These are phyloP conservation scores for Coemansia furcata DNA, from an alignment of 192 early-diverging fungal species.

Conservation along the genomic window DNA sequence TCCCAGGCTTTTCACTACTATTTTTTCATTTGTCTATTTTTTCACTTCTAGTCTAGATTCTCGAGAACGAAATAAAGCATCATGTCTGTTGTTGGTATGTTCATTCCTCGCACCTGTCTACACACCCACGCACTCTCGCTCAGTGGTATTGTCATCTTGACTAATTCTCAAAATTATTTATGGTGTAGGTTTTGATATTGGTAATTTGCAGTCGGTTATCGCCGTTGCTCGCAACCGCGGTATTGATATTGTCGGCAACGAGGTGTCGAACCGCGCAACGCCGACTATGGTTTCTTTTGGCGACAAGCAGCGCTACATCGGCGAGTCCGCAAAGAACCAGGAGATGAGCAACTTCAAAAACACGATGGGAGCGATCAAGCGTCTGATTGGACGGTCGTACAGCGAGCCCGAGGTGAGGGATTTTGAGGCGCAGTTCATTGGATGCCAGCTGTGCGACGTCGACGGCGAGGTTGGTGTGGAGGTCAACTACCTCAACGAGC, in stretches of 20 bases:
- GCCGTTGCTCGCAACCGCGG: constrained; percentile 97
- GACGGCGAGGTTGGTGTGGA: constrained; percentile 83
- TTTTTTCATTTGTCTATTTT: not conserved
- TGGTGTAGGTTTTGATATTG: constrained; percentile 93
- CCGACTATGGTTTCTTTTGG: constrained; percentile 95
- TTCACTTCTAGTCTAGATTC: not conserved
- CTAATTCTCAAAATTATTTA: not conserved
- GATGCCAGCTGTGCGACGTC: constrained; percentile 74
- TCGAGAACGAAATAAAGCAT: constrained; percentile 2
- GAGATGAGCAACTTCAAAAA: constrained; percentile 98
- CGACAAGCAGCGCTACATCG: constrained; percentile 91
- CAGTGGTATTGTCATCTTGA: not conserved
- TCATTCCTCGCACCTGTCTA: not conserved
- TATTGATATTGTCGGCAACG: constrained; percentile 96
- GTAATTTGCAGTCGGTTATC: constrained; percentile 93
- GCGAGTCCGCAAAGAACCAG: constrained; percentile 92
- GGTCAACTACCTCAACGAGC: constrained; percentile 79
- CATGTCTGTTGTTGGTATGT: constrained; percentile 40
- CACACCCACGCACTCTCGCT: not conserved
- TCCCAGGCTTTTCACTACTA: not conserved
- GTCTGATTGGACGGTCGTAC: constrained; percentile 83
- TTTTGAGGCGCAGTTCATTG: constrained; percentile 81
- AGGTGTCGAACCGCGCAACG: constrained; percentile 94
- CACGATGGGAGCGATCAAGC: constrained; percentile 88
- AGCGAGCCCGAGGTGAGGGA: constrained; percentile 80